phyloP scores from a whole-genome alignment of 352 stramenopile species.

The Globisporangium polare region DNA sequence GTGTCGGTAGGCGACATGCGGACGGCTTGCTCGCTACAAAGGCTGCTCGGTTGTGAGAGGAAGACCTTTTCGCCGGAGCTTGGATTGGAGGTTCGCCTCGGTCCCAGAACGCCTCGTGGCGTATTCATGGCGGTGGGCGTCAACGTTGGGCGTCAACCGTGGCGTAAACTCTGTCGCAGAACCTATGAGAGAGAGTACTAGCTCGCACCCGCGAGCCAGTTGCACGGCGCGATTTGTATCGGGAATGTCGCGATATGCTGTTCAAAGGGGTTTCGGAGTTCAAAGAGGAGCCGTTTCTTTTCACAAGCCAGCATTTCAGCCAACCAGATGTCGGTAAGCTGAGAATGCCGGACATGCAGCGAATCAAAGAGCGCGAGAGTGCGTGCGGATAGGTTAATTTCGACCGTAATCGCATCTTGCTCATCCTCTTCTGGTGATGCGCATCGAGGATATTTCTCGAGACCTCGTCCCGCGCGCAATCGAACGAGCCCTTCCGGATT shows the following conservation, averaged over 20 bases:
- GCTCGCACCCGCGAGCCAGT: not conserved
- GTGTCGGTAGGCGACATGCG: not conserved
- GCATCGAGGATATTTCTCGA: too few species aligned
- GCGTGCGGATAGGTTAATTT: not conserved
- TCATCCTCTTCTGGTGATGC: not conserved
- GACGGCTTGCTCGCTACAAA: not conserved
- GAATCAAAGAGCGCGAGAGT: not conserved
- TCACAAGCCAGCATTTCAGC: not conserved
- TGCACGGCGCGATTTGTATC: not conserved
- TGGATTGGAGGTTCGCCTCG: not conserved
- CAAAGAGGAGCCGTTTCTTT: not conserved
- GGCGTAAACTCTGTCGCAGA: conserved; percentile 4
- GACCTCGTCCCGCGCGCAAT: too few species aligned
- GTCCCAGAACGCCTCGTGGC: not conserved
- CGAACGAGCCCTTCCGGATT: too few species aligned
- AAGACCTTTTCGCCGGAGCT: not conserved
- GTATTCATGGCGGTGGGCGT: not conserved
- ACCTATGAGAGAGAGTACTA: not conserved
- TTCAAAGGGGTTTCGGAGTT: not conserved
- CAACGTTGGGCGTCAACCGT: not conserved
- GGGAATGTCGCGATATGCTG: not conserved
- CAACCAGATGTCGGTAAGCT: not conserved
- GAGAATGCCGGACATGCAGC: not conserved
- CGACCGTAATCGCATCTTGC: not conserved
- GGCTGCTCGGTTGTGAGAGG: not conserved